Conservation (phyloP, 352 stramenopile genomes). For the Globisporangium heterothallicum region DNA sequence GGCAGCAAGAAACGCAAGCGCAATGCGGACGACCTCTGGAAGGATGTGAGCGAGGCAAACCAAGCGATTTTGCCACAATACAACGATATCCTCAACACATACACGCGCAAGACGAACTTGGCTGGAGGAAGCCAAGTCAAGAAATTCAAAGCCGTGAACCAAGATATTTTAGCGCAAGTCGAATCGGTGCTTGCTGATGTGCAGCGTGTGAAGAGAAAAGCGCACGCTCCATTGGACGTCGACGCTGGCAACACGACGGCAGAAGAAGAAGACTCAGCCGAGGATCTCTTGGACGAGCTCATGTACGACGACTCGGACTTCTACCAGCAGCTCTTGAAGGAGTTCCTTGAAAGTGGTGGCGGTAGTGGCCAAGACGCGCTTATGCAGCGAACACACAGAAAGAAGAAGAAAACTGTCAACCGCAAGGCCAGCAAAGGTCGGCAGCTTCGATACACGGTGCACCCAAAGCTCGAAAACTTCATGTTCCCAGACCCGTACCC, state of each 20-base stretch:
- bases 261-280: constrained; percentile 23
- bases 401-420: constrained; percentile 87
- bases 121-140: constrained; percentile 58
- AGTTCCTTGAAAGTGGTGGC: constrained; percentile 80
- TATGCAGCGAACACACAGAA: constrained; percentile 55
- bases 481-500: constrained; percentile 86
- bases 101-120: constrained; percentile 69
- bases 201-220: constrained; percentile 81
- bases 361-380: constrained; percentile 46
- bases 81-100: constrained; percentile 79
- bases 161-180: constrained; percentile 80
- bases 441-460: constrained; percentile 76
- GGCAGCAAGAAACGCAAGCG: constrained; percentile 65
- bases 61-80: constrained; percentile 59
- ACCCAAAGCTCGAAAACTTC: constrained; percentile 88
- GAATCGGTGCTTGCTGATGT: constrained; percentile 78
- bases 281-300: constrained; percentile 66
- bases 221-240: constrained; percentile 54
- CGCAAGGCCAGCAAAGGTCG: constrained; percentile 85
- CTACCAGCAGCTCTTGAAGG: constrained; percentile 86
- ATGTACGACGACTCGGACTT: constrained; percentile 88
- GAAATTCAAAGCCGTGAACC: constrained; percentile 88
- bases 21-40: constrained; percentile 51
- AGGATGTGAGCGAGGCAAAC: constrained; percentile 35
- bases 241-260: constrained; percentile 27